phyloP scores from a whole-genome alignment of 805 yeast genomes.

The Myxozyma udenii region DNA sequence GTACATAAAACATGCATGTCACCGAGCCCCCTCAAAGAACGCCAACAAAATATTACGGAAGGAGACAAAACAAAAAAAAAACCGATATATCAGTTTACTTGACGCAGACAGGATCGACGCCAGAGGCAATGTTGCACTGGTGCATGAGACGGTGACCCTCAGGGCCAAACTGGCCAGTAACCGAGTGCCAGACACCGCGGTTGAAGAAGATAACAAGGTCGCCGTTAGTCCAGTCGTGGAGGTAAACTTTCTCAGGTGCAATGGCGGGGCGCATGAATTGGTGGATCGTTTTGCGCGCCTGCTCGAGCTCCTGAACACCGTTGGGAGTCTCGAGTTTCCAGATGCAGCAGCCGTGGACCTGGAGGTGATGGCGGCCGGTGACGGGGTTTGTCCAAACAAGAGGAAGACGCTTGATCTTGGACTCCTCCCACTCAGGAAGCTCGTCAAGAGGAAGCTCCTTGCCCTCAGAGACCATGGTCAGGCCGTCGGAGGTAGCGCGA shows the following conservation, averaged over 20 bases:
- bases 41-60: too few species aligned
- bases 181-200: conserved; percentile 89
- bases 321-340: conserved; percentile 55
- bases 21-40: too few species aligned
- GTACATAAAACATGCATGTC: too few species aligned
- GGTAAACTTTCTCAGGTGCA: conserved; percentile 66
- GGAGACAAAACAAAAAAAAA: too few species aligned
- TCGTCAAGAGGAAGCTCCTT: conserved; percentile 64
- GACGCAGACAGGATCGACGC: conserved; percentile 26
- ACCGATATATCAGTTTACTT: conserved; percentile 11
- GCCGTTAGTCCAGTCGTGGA: conserved; percentile 80
- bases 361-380: conserved; percentile 77
- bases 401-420: conserved; percentile 73
- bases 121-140: conserved; percentile 85
- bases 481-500: conserved; percentile 78
- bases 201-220: conserved; percentile 84
- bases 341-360: conserved; percentile 86
- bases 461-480: conserved; percentile 79
- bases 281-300: conserved; percentile 71
- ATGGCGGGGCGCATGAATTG: conserved; percentile 83
- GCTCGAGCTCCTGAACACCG: conserved; percentile 62
- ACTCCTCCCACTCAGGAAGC: conserved; percentile 79
- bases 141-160: conserved; percentile 86
- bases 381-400: conserved; percentile 91
- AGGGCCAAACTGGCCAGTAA: conserved; percentile 78